A percentile compares a stretch with the other conserved stretches of the same genome.
Conservation (phyloP, 208 protist species). For the Sergeia podlipaevii region DNA sequence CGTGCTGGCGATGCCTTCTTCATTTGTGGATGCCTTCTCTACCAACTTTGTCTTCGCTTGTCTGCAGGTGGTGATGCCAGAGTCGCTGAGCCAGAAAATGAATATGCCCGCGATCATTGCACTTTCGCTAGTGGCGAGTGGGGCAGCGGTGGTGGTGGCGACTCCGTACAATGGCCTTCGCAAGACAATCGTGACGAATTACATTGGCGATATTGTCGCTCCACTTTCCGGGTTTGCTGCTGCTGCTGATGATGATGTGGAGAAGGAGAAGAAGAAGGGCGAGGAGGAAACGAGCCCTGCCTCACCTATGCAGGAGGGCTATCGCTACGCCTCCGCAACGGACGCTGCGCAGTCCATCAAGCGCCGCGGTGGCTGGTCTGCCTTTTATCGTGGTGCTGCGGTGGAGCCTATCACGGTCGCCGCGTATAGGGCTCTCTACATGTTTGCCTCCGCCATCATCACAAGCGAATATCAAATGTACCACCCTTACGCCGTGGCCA, state of each 20-base stretch:
- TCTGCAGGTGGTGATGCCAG: slow-evolving; percentile 42
- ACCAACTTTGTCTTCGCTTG: slow-evolving; percentile 38
- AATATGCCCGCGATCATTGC: slow-evolving; percentile 30
- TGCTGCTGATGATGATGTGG: neutral
- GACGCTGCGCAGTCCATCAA: slow-evolving; percentile 52
- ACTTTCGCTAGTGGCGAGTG: slow-evolving; percentile 46
- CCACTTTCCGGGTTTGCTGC: slow-evolving; percentile 8
- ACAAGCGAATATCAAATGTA: slow-evolving; percentile 24
- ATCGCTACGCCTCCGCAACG: slow-evolving; percentile 58
- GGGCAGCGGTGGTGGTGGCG: slow-evolving; percentile 18
- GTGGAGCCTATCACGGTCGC: slow-evolving; percentile 62
- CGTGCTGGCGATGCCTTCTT: slow-evolving; percentile 49
- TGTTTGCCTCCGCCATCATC: slow-evolving; percentile 24
- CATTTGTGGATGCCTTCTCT: slow-evolving; percentile 48
- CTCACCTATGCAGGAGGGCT: slow-evolving; percentile 26
- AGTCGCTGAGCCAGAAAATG: slow-evolving; percentile 30
- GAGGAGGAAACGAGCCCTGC: neutral
- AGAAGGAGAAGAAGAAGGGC: neutral
- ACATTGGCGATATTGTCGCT: slow-evolving; percentile 71
- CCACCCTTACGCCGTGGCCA: slow-evolving; percentile 52
- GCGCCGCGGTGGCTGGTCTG: slow-evolving; percentile 45
- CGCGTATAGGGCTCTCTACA: slow-evolving; percentile 64
- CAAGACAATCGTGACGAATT: slow-evolving; percentile 57
- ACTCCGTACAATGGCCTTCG: slow-evolving; percentile 46
- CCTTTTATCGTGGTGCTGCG: slow-evolving; percentile 59